Evolutionary conservation across 192 early-diverging fungal genomes (phyloP), one percentile per base, ranked within the genome.

Genomic region (Coemansia reversa): DNA sequence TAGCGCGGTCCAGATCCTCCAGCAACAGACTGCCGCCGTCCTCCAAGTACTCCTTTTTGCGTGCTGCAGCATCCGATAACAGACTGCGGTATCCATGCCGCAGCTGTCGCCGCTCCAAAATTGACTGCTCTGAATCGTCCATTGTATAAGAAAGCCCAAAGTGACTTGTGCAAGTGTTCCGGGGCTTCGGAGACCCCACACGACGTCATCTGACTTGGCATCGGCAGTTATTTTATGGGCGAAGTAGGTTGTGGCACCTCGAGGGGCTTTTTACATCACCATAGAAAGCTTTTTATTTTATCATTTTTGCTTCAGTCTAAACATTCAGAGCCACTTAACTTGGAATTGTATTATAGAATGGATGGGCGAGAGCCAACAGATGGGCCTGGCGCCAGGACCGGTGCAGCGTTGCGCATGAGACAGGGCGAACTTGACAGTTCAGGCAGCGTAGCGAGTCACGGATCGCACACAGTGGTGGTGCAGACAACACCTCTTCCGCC

Each of bases 31-130:
- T 29, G 39, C 59, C 59, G 51, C 49, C 52, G 58, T 66, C 78
- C 0, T 65, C 55, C 18, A 80, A 62, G 50, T 80, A 80, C 65
- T 74, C 78, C 55, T 74, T 75, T 32, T 72, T 70, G 62, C 72
- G 78, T 18, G 72, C 56, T 0, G 69, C 45, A 0, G 72, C 78
- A 47, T 75, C 69, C 14, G 78, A 64, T 24, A 80, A 65, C 62
- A 80, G 66, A 28, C 51, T 69, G 58, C 78, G 78, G 66, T 80
- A 80, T 33, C 65, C 39, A 60, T 74, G 69, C 9, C 78, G 78
- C 45, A 75, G 60, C 54, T 39, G 45, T 23, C 78, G 78, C 19
- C 72, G 60, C 22, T 67, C 62, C 23, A 64, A 55, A 18, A 20
- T 29, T 4, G 60, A 20, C 51, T 70, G 74, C 50, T 60, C 57